Conservation (phyloP, 2,329 filamentous ascomycete species). For the Teratosphaeria destructans region DNA sequence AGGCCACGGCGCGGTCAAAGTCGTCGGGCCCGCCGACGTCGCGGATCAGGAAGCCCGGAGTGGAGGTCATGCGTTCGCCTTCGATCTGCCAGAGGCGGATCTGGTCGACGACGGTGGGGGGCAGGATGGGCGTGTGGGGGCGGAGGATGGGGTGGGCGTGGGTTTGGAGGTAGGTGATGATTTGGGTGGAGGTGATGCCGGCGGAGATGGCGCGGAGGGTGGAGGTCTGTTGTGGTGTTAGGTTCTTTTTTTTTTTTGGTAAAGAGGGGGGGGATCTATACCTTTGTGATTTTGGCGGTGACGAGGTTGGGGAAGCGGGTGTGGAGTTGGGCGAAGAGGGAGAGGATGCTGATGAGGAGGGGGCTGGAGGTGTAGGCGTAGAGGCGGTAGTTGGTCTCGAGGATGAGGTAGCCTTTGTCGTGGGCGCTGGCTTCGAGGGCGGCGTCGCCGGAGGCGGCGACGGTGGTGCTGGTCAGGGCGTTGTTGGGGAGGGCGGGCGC, state of each 20-base stretch:
- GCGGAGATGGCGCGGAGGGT: slow-evolving; percentile 77
- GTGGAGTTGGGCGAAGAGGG: slow-evolving; percentile 76
- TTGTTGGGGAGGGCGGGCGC: slow-evolving; percentile 62
- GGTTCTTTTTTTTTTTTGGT: neutral
- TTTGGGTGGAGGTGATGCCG: slow-evolving; percentile 91
- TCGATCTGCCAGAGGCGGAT: slow-evolving; percentile 97
- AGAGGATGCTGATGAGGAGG: slow-evolving; percentile 86
- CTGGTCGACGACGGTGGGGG: slow-evolving; percentile 93
- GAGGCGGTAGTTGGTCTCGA: slow-evolving; percentile 95
- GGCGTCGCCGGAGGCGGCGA: slow-evolving; percentile 23
- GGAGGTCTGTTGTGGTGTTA: slow-evolving; percentile 41
- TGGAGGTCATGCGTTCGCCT: slow-evolving; percentile 83
- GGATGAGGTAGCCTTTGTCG: slow-evolving; percentile 74
- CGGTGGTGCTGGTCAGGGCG: slow-evolving; percentile 53
- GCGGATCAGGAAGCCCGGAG: slow-evolving; percentile 74
- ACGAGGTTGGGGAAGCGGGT: slow-evolving; percentile 93
- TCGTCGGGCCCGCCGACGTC: slow-evolving; percentile 60
- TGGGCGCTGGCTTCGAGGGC: slow-evolving; percentile 24
- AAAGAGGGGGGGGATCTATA: neutral
- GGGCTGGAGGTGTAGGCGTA: slow-evolving; percentile 95
- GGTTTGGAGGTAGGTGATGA: slow-evolving; percentile 81
- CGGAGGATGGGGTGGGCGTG: slow-evolving; percentile 95
- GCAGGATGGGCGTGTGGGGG: slow-evolving; percentile 62
- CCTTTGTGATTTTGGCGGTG: slow-evolving; percentile 76
- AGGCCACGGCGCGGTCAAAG: slow-evolving; percentile 58